Percentiles rank a stretch among this genome's conserved stretches.
Evolutionary conservation across 2,329 filamentous ascomycete genomes (phyloP).

Genomic region (Lasiodiplodia hormozganensis): DNA sequence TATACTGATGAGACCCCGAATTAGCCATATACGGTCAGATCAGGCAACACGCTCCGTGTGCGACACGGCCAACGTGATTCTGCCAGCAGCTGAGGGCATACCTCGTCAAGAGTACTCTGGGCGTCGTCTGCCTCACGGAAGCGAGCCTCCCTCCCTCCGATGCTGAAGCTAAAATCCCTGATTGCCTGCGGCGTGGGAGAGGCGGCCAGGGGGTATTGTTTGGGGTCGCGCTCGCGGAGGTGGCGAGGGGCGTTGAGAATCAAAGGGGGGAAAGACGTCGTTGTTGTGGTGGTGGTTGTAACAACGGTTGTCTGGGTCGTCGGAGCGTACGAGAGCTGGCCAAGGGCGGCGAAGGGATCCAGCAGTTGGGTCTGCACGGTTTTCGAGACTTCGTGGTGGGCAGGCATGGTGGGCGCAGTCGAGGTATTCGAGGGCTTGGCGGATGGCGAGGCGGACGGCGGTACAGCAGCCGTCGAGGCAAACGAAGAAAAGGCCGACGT

Average conservation of each 20-base stretch:
- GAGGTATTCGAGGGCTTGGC: constrained; percentile 23
- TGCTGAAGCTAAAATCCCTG: constrained; percentile 76
- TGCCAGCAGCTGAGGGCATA: constrained; percentile 43
- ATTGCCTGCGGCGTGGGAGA: constrained; percentile 82
- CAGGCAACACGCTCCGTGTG: background rate
- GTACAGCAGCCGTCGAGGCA: constrained; percentile 23
- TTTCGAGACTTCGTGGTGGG: constrained; percentile 38
- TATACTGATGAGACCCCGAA: constrained; percentile 44
- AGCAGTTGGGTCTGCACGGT: constrained; percentile 37
- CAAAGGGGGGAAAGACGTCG: constrained; percentile 81
- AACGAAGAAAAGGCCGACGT: constrained; percentile 25
- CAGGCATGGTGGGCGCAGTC: constrained; percentile 36
- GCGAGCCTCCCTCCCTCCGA: constrained; percentile 66
- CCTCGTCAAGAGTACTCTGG: constrained; percentile 60
- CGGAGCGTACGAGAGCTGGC: constrained; percentile 67
- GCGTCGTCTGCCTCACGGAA: constrained; percentile 69
- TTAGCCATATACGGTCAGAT: background rate
- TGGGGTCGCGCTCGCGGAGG: constrained; percentile 77
- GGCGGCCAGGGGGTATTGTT: constrained; percentile 86
- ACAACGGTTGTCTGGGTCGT: constrained; percentile 72
- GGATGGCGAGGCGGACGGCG: constrained; percentile 19
- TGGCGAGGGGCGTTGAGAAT: constrained; percentile 75
- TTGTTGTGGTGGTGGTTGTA: constrained; percentile 91
- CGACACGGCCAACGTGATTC: background rate
- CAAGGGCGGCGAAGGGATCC: constrained; percentile 55